Conservation (phyloP, 768 basidiomycete genomes). For the Kwoniella bestiolae region DNA sequence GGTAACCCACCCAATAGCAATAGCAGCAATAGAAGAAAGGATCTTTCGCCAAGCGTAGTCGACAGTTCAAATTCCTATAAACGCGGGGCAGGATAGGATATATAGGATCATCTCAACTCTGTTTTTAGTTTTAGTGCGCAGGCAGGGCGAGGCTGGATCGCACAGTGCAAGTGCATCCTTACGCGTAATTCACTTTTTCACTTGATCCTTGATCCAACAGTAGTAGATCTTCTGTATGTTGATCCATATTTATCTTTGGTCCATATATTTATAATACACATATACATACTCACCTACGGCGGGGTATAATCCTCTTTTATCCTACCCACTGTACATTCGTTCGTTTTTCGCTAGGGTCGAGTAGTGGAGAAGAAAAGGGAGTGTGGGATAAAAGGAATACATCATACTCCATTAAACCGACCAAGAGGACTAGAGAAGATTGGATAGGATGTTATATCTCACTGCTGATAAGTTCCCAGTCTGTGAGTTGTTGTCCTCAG, state of each 20-base stretch:
- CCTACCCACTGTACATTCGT: too few relatives aligned
- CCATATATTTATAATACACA: not conserved
- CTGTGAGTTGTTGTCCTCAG: slow-evolving; percentile 65
- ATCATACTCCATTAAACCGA: too few relatives aligned
- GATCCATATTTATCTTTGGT: not conserved
- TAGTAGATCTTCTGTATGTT: too few relatives aligned
- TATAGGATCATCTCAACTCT: too few relatives aligned
- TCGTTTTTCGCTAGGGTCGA: too few relatives aligned
- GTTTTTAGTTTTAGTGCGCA: not conserved
- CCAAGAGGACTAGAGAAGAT: not conserved
- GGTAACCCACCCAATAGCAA: too few relatives aligned
- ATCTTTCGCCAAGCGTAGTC: too few relatives aligned
- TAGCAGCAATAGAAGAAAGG: not conserved
- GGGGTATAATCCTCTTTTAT: not conserved
- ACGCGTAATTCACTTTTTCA: not conserved
- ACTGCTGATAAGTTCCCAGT: slow-evolving; percentile 89
- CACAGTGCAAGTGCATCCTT: too few relatives aligned
- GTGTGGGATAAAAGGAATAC: not conserved
- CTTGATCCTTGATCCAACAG: too few relatives aligned
- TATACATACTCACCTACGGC: slow-evolving; percentile 6
- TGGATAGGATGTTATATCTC: slow-evolving; percentile 63
- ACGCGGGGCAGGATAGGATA: slow-evolving; percentile 4
- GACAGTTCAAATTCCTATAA: too few relatives aligned
- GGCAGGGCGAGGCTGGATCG: not conserved
- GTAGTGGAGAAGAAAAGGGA: not conserved